Evolutionary conservation across 192 early-diverging fungal species (phyloP), one percentile per base, ranked within the genome.

Genomic region (Phycomyces nitens): DNA sequence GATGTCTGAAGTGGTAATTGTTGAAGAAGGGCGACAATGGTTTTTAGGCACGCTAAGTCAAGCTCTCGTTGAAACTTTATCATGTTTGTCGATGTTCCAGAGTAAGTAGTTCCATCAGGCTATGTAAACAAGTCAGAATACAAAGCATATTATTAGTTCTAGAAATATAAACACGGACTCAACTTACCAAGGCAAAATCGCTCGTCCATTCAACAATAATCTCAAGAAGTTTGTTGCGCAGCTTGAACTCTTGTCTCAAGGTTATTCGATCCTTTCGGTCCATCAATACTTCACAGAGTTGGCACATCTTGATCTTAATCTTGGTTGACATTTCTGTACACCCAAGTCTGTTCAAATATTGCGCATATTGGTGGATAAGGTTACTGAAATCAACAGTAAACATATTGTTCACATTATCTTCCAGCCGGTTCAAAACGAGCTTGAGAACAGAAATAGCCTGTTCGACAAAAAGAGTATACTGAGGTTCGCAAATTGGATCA

Each of bases 21-120:
- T 34, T 82, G 75, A 22, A 94, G 53, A 7, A 94, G 65, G 7
- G 70, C 65, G 1, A 85, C 86, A 39, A 92, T 78, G 0, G 90
- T 86, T 58, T 88, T 89, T 65, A 94, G 76, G 47, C 85, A 88
- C n/a, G 85, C 85, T 41, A 87, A 62, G 73, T 94, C 90, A 20
- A 93, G 65, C 60, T 92, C 90, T 18, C 78, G 69, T 20, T 87
- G 85, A 18, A 90, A 64, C 59, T 87, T 88, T 40, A 72, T 74
- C 66, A 78, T 80, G 20, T 77, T 66, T 24, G 67, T 68, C 14
- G 42, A n/a, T 65, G 61, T 29, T 81, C 80, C 29, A 72, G 69
- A 9, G 84, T 72, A 43, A 86, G 86, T 14, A 93, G 64, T 8
- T n/a, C 26, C 21, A 15, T 67, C 65, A 9, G 77, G 60, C 55